These are phyloP conservation scores for Annulohypoxylon stygium DNA, from an alignment of 495 filamentous ascomycete genomes.

Conservation along the genomic window DNA sequence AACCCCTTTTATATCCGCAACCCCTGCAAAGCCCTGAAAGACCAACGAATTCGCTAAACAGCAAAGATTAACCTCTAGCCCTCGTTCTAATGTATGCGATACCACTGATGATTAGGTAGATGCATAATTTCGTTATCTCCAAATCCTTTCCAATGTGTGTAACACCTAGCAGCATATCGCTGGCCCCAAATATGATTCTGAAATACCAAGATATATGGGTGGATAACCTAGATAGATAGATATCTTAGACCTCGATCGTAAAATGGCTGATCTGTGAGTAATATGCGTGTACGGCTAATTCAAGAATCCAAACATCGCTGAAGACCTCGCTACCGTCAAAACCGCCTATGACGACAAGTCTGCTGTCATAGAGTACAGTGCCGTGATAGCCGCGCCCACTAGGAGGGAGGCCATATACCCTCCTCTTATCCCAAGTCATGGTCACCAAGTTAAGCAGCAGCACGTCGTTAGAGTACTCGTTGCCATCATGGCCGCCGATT, in stretches of 20 bases:
- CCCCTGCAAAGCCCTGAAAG: slow-evolving; percentile 10
- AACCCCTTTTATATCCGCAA: slow-evolving; percentile 28
- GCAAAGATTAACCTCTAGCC: slow-evolving; percentile 24
- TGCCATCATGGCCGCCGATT: slow-evolving; percentile 74
- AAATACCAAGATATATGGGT: neutral
- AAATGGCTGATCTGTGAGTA: slow-evolving; percentile 78
- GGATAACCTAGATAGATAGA: neutral
- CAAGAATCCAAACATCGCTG: slow-evolving; percentile 71
- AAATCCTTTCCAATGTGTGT: neutral
- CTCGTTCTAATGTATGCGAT: slow-evolving; percentile 17
- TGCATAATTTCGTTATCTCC: neutral
- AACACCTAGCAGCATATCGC: neutral
- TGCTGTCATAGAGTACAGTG: slow-evolving; percentile 70
- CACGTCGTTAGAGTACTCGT: slow-evolving; percentile 75
- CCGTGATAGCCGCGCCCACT: slow-evolving; percentile 74
- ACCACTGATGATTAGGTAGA: neutral
- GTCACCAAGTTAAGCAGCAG: slow-evolving; percentile 75
- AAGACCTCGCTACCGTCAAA: slow-evolving; percentile 75
- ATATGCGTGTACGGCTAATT: slow-evolving; percentile 74
- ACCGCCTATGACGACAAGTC: slow-evolving; percentile 71
- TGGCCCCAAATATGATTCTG: neutral
- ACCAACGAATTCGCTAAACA: slow-evolving; percentile 20
- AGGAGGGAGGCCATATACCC: slow-evolving; percentile 72
- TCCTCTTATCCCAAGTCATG: slow-evolving; percentile 74
- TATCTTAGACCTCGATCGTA: slow-evolving; percentile 68